These are phyloP conservation scores for Ogataea pini DNA, from an alignment of 805 yeast genomes.

Conservation along the genomic window DNA sequence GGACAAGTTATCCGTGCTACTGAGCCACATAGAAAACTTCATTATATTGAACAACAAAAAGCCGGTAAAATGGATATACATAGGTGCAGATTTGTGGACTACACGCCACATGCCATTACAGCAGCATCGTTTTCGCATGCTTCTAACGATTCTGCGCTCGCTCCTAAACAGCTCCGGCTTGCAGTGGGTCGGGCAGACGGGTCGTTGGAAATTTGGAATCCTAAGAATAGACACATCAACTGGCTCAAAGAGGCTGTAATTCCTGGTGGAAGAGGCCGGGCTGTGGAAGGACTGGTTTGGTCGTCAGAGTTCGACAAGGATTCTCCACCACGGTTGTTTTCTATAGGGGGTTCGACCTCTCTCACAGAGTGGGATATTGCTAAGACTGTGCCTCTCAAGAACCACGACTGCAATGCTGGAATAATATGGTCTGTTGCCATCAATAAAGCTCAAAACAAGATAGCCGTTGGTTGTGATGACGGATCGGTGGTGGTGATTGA, in stretches of 20 bases:
- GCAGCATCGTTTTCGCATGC: constrained; percentile 74
- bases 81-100: constrained; percentile 90
- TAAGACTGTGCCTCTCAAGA: constrained; percentile 69
- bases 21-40: background rate
- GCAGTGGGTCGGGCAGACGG: constrained; percentile 96
- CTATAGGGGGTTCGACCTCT: constrained; percentile 90
- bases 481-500: constrained; percentile 85
- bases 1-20: background rate
- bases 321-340: constrained; percentile 67
- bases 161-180: constrained; percentile 62
- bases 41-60: background rate
- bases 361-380: constrained; percentile 90
- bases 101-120: constrained; percentile 80
- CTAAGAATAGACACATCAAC: constrained; percentile 50
- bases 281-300: constrained; percentile 92
- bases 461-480: constrained; percentile 94
- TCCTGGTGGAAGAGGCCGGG: constrained; percentile 77
- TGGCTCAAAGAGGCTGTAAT: constrained; percentile 80
- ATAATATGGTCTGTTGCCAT: constrained; percentile 87
- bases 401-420: constrained; percentile 90
- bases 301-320: constrained; percentile 44
- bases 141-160: constrained; percentile 43
- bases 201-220: constrained; percentile 94
- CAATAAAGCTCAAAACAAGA: constrained; percentile 55
- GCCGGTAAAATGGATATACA: constrained; percentile 64